These are phyloP conservation scores for Candida quercuum DNA, from an alignment of 805 yeast species.

Conservation along the genomic window DNA sequence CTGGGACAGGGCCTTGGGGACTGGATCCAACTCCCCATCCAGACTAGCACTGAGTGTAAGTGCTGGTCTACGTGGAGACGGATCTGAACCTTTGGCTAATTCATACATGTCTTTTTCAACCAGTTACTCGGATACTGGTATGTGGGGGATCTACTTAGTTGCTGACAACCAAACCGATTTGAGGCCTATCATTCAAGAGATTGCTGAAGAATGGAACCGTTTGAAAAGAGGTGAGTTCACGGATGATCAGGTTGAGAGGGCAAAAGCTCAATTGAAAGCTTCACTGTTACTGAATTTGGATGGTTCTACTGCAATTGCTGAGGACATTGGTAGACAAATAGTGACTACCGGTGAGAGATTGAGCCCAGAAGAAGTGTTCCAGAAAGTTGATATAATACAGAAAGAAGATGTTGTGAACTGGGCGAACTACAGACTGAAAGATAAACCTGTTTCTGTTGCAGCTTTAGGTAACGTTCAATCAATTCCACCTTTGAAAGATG, in stretches of 20 bases:
- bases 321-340: slow-evolving; percentile 95
- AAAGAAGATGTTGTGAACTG: slow-evolving; percentile 77
- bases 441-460: slow-evolving; percentile 84
- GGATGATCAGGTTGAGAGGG: slow-evolving; percentile 85
- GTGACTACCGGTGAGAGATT: slow-evolving; percentile 80
- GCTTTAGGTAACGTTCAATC: slow-evolving; percentile 79
- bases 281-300: slow-evolving; percentile 84
- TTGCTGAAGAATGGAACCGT: slow-evolving; percentile 85
- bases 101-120: slow-evolving; percentile 96
- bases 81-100: slow-evolving; percentile 70
- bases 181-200: slow-evolving; percentile 64
- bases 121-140: slow-evolving; percentile 93
- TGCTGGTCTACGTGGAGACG: slow-evolving; percentile 48
- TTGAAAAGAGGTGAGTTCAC: slow-evolving; percentile 72
- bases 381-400: slow-evolving; percentile 70
- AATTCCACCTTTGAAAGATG: slow-evolving; percentile 62
- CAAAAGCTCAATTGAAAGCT: slow-evolving; percentile 93
- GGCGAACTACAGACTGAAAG: slow-evolving; percentile 77
- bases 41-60: slow-evolving; percentile 68
- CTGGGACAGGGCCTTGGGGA: slow-evolving; percentile 92
- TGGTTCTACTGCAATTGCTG: slow-evolving; percentile 94
- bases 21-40: slow-evolving; percentile 80
- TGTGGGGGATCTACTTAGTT: slow-evolving; percentile 94
- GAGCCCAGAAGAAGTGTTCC: slow-evolving; percentile 42
- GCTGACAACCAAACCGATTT: slow-evolving; percentile 64